phyloP scores from a whole-genome alignment of 176 grass and related monocot species.

The Paspalum notatum region DNA sequence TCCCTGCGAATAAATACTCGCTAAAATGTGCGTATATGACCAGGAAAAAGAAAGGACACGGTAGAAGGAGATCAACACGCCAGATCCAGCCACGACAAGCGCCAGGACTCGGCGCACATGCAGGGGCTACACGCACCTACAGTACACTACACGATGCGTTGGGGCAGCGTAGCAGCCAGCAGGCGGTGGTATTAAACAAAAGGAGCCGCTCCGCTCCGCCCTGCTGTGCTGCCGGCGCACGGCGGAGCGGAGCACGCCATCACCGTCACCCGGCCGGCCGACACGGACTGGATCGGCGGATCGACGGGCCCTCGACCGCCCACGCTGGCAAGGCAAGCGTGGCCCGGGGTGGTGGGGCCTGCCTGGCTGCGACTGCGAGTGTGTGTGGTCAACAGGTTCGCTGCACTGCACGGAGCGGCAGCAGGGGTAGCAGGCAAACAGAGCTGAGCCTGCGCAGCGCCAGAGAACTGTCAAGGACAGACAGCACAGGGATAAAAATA shows the following conservation, averaged over 20 bases:
- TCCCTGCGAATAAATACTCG: too few species aligned
- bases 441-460: not conserved
- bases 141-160: not conserved
- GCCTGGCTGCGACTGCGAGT: not conserved
- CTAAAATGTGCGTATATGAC: not conserved
- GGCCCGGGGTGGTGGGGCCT: constrained; percentile 27
- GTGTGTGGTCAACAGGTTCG: constrained; percentile 52
- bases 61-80: not conserved
- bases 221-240: constrained; percentile 23
- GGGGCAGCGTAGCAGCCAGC: not conserved
- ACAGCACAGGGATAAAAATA: constrained; percentile 25
- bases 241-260: not conserved
- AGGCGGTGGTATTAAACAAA: not conserved
- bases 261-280: constrained; percentile 30
- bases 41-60: not conserved
- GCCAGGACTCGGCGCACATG: constrained; percentile 33
- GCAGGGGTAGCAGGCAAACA: not conserved
- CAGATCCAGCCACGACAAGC: constrained; percentile 25
- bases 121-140: not conserved
- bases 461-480: constrained; percentile 30
- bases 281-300: constrained; percentile 48
- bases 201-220: not conserved
- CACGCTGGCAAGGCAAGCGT: constrained; percentile 32
- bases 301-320: constrained; percentile 44
- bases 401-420: constrained; percentile 12